Evolutionary conservation across 2,329 filamentous ascomycete genomes (phyloP).

Genomic region (Emmonsia crescens): DNA sequence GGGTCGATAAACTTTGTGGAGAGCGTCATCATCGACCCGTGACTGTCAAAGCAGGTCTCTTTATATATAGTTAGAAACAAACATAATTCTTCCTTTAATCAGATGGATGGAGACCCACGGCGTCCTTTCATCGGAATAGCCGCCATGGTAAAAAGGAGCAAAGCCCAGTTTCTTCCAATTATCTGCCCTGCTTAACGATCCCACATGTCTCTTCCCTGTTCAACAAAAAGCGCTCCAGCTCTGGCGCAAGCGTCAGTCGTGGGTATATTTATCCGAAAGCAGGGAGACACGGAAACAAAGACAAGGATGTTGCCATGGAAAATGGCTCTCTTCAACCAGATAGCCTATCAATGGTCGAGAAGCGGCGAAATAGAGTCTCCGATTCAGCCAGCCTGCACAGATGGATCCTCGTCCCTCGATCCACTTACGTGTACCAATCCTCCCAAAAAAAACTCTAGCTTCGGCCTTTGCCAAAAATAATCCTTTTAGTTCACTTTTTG

Average conservation of each 20-base stretch:
- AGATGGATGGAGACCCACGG: neutral
- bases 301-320: slow-evolving; percentile 5
- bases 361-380: neutral
- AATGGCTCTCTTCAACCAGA: neutral
- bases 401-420: neutral
- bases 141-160: neutral
- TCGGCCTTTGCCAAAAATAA: neutral
- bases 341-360: neutral
- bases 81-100: neutral
- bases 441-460: neutral
- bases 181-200: neutral
- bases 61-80: neutral
- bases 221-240: neutral
- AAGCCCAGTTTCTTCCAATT: neutral
- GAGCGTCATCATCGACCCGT: neutral
- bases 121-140: neutral
- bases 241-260: neutral
- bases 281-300: neutral
- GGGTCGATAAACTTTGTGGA: neutral
- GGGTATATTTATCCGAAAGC: neutral
- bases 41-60: neutral
- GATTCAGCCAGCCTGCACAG: neutral
- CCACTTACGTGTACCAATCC: neutral
- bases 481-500: neutral
- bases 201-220: neutral